Base-by-base conservation (phyloP, 2,329 filamentous ascomycete genomes). In the Trichoderma sp. region DNA sequence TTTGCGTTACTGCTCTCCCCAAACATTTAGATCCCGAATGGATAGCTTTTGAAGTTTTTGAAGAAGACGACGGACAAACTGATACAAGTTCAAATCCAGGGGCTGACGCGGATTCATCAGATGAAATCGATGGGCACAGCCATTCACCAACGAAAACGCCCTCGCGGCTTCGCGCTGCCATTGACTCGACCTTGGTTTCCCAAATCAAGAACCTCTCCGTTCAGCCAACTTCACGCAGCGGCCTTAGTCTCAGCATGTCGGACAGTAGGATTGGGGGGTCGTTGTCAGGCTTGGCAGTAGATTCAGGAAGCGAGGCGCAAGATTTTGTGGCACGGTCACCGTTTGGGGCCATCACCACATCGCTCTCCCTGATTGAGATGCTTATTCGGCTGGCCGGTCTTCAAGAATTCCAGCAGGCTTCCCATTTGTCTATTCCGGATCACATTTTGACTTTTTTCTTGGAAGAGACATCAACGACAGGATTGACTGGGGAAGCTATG, bases 381-480 rank as follows among this genome's bases (percentile, higher is more conserved):
- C 83, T 97, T 35, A 87, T 97, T 56, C 92, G 94, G 50, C 85
- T 97, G 56, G 90, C 91, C 5, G 92, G 93, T 25, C 86, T 97
- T 15, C 94, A 97, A 76, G 93, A 97, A 80, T 97, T 95, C 77
- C 92, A 97, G 76, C 94, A 97, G 82, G 86, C 88, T 48, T 93
- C 92, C 0, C 93, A 97, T 74, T 85, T 97, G n/a, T 87, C 92
- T 7, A 95, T 97, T 70, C 92, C 92, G 1, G 94, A 97, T 76
- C 92, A 97, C 73, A 87, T 97, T 2, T 83, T 97, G 48, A 93
- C 90, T 63, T 96, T 97, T 80, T 97, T 97, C 80, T 83, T 97
- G 17, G 85, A 87, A 69, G 84, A 87, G 67, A 83, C 83, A 2
- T 87, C 85, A 7, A 84, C 83, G 2, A 85, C 84, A 5, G 83